Base-by-base conservation (phyloP, 192 early-diverging fungal species). In the Backusella westeae region DNA sequence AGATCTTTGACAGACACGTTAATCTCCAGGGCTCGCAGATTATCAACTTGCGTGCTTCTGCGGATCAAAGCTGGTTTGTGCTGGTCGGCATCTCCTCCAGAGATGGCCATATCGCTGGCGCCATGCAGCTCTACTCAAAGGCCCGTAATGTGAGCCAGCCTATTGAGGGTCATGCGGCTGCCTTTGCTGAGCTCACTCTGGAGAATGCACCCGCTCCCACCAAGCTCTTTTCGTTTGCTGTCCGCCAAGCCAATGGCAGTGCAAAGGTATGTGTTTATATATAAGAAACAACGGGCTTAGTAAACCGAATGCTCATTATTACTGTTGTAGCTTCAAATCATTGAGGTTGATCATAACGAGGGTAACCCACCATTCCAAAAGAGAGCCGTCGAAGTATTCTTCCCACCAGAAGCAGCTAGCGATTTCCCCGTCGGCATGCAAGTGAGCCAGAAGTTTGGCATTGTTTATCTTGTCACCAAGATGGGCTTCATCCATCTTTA, bases 361-460 rank as follows among this genome's bases (percentile, higher is more conserved):
- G 94, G 94, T 73, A 94, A 95, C 72, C 95, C 97, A 38, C 82
- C 86, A 26, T 98, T 94, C 85, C 89, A 90, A 75, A 99, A 98
- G 85, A 91, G 91, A 71, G 89, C 95, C 6, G 93, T 95, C 21
- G 96, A 98, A 75, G 89, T 99, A n/a, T 96, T 91, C 84, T 99
- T 98, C 90, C 98, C 98, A 23, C 87, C 96, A 29, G 98, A 98
- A 84, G 96, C 96, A 23, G 92, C 90, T 29, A 89, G 82, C 69
- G 98, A 99, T 80, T 99, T 98, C 82, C 98, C 98, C 21, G 96
- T 99, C 4, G 89, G 95, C 9, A 97, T 98, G 96, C 97, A 98
- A 85, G 90, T 97, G 56, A 93, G 93, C 56, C 91, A 93, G 66
- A 97, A 97, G 85, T 96, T 96, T 86, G 94, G 93, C 77, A 90